These are phyloP conservation scores for Epichloe glyceriae DNA, from an alignment of 2,329 filamentous ascomycete genomes.

Conservation along the genomic window DNA sequence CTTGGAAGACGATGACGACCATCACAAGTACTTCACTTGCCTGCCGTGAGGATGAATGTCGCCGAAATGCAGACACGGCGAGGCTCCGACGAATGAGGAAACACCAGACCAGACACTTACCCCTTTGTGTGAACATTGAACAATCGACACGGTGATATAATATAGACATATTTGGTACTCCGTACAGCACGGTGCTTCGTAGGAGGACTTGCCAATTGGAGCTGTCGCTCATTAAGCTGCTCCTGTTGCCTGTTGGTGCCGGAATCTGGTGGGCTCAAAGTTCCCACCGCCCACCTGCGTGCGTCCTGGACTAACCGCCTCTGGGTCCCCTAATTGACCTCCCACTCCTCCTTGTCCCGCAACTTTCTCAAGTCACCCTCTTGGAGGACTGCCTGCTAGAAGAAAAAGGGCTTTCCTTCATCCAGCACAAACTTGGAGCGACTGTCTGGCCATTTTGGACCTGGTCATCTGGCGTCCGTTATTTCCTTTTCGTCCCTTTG, in stretches of 20 bases:
- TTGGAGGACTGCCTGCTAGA: slow-evolving; percentile 2
- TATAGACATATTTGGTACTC: too few species aligned
- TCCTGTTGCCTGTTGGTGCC: background rate
- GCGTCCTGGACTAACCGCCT: slow-evolving; percentile 6
- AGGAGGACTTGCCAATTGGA: too few species aligned
- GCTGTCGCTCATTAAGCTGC: too few species aligned
- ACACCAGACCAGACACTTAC: too few species aligned
- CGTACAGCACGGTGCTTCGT: too few species aligned
- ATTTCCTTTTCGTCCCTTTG: slow-evolving; percentile 3
- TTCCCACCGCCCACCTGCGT: background rate
- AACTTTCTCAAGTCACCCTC: slow-evolving; percentile 7
- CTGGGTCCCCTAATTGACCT: slow-evolving; percentile 7
- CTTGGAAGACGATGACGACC: too few species aligned
- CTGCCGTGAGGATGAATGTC: too few species aligned
- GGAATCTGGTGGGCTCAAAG: background rate
- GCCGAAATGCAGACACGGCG: too few species aligned
- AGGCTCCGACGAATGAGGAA: too few species aligned
- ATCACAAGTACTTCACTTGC: too few species aligned
- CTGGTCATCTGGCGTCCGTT: slow-evolving; percentile 3
- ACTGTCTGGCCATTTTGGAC: slow-evolving; percentile 4
- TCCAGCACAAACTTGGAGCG: slow-evolving; percentile 5
- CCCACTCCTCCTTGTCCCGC: slow-evolving; percentile 4
- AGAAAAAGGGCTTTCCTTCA: slow-evolving; percentile 5
- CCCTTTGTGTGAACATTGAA: too few species aligned
- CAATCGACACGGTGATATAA: too few species aligned